These are phyloP conservation scores for Kluyveromyces nonfermentans DNA, from an alignment of 805 yeast genomes.

Conservation along the genomic window DNA sequence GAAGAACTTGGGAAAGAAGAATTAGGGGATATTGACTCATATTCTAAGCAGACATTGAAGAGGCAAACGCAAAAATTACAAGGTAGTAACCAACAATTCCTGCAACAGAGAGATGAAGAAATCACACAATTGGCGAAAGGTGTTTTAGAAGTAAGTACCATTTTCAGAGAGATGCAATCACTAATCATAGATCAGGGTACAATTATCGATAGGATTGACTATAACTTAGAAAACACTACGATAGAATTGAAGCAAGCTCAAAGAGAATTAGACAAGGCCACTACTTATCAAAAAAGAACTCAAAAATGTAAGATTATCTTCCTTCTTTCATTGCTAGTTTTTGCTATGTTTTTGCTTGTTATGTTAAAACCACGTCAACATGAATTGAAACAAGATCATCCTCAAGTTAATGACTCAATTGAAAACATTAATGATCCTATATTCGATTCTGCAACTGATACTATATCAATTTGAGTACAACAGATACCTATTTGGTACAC, in stretches of 20 bases:
- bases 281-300: constrained; percentile 74
- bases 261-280: constrained; percentile 67
- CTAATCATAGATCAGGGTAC: constrained; percentile 95
- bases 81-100: constrained; percentile 14
- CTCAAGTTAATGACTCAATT: neutral
- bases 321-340: constrained; percentile 58
- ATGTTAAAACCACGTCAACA: constrained; percentile 59
- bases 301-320: constrained; percentile 85
- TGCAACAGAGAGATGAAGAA: constrained; percentile 70
- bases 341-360: constrained; percentile 61
- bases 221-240: constrained; percentile 75
- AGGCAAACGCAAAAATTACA: constrained; percentile 24
- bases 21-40: constrained; percentile 29
- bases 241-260: constrained; percentile 69
- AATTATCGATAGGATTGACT: constrained; percentile 85
- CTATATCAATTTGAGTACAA: neutral
- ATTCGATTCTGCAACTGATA: neutral
- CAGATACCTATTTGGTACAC: too few relatives aligned
- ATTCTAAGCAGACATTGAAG: constrained; percentile 26
- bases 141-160: constrained; percentile 84
- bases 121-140: constrained; percentile 89
- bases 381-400: constrained; percentile 2
- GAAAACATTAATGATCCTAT: neutral
- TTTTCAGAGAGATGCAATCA: constrained; percentile 86
- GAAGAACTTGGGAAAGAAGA: constrained; percentile 31